Percentiles rank a stretch among this genome's conserved stretches.
Evolutionary conservation across 164 flowering plant species (phyloP).

Genomic region (Vitis rotundifolia): DNA sequence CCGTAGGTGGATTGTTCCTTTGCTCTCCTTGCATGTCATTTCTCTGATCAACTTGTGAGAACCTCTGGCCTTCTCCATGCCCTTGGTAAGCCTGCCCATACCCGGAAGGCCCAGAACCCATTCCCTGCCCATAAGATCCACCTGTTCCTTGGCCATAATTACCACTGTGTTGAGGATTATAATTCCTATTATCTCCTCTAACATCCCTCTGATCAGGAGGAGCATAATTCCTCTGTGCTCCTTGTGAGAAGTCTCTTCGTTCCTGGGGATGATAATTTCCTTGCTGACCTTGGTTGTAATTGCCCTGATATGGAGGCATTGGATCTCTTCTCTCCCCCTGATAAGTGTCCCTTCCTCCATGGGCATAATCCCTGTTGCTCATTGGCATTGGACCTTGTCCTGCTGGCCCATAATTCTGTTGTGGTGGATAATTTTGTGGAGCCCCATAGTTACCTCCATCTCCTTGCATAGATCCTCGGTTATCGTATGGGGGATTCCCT

Average conservation of each 20-base stretch:
- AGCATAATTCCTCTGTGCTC: slow-evolving; percentile 29
- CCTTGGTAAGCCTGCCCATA: slow-evolving; percentile 26
- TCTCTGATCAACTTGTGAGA: slow-evolving; percentile 20
- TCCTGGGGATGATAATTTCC: slow-evolving; percentile 29
- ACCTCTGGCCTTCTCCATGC: slow-evolving; percentile 25
- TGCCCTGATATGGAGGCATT: slow-evolving; percentile 28
- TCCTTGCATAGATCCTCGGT: not conserved
- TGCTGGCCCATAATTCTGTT: slow-evolving; percentile 32
- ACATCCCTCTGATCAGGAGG: slow-evolving; percentile 33
- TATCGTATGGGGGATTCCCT: slow-evolving; percentile 18
- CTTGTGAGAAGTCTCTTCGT: slow-evolving; percentile 24
- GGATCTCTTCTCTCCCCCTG: slow-evolving; percentile 37
- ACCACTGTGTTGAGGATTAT: slow-evolving; percentile 24
- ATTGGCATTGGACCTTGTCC: slow-evolving; percentile 1
- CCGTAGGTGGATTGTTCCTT: slow-evolving; percentile 19
- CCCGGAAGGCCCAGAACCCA: slow-evolving; percentile 15
- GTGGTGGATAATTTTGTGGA: slow-evolving; percentile 31
- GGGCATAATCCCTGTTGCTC: no score
- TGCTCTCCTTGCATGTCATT: slow-evolving; percentile 28
- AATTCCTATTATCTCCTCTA: slow-evolving; percentile 30
- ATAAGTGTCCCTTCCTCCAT: no score
- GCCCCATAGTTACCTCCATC: slow-evolving; percentile 11
- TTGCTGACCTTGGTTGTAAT: slow-evolving; percentile 28
- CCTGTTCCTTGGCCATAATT: slow-evolving; percentile 27
- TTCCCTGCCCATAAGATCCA: slow-evolving; percentile 8